Conservation (phyloP, 176 grass and related monocot genomes). For the Zea mays region DNA sequence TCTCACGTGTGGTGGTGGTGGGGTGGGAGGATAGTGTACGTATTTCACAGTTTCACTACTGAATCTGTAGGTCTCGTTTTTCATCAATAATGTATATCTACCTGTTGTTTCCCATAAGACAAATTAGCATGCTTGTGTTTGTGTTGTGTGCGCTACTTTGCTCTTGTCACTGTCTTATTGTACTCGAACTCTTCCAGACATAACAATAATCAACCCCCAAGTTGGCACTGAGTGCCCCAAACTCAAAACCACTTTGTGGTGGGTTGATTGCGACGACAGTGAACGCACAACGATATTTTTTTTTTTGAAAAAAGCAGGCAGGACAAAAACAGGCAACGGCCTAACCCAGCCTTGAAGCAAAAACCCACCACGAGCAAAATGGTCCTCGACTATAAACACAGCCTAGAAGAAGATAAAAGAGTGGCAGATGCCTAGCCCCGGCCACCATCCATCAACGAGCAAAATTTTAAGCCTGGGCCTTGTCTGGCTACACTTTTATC, state of each 20-base stretch:
- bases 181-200: not conserved
- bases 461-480: too few species aligned
- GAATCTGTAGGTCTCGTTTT: not conserved
- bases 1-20: not conserved
- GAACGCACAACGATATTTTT: not conserved
- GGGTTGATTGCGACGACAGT: slow-evolving; percentile 6
- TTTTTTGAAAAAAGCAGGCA: too few species aligned
- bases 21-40: not conserved
- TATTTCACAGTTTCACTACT: not conserved
- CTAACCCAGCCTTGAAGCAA: too few species aligned
- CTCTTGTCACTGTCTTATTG: not conserved
- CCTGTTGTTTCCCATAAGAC: not conserved
- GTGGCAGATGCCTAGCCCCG: too few species aligned
- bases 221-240: not conserved
- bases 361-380: too few species aligned
- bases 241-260: slow-evolving; percentile 15
- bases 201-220: not conserved
- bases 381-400: too few species aligned
- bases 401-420: too few species aligned
- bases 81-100: not conserved
- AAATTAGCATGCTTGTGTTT: not conserved
- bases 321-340: too few species aligned
- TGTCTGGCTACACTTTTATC: too few species aligned
- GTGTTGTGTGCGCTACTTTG: not conserved
- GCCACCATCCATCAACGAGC: too few species aligned